Base-by-base conservation (phyloP, 225 moss, liverwort and hornwort species). In the Sphagnum contortum region DNA sequence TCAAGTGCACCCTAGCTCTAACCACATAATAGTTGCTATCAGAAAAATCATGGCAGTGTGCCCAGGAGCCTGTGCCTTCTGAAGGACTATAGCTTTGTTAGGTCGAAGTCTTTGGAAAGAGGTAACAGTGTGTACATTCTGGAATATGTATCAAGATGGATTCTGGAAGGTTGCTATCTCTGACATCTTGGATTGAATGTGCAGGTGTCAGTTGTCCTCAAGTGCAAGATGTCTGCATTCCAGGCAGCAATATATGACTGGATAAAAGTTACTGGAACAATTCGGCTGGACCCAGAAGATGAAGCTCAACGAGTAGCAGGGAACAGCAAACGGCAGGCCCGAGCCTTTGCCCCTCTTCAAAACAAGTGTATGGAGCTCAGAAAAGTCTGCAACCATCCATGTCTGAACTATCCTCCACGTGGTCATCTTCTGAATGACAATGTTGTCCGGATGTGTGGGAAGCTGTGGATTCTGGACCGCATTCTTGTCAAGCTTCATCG, bases 241-340 rank as follows among this genome's bases (percentile, higher is more conserved):
- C 96, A 98, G 83, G 87, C 96, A 72, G 85, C 96, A 60, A 91
- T 98, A 54, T 98, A 98, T 78, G 96, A 98, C 66, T 98, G 96
- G 96, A 92, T 98, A 65, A 92, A 93, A 84, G 72, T 87, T 66
- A 98, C 96, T 4, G 96, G 90, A 51, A 98, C 96, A 44, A 86
- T 98, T 63, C 88, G 96, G 60, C 79, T 93, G 68, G 96, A 98
- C 77, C 96, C 96, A 48, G 78, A 89, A 9, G 96, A 98, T 75
- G 96, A 98, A 66, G 96, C 88, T 57, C 81, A 89, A 79, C 85
- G 96, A 72, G 84, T 98, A 13, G 81, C 89, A 50, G 92, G 92
- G 70, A 98, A 92, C 51, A 87, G 74, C 73, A 98, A 91, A 68
- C 88, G 96, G n/a, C 85, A 90, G 72, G 81, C 84, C 51, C 84